phyloP scores from a whole-genome alignment of 768 basidiomycete genomes.

The Rossbeevera mucosa region DNA sequence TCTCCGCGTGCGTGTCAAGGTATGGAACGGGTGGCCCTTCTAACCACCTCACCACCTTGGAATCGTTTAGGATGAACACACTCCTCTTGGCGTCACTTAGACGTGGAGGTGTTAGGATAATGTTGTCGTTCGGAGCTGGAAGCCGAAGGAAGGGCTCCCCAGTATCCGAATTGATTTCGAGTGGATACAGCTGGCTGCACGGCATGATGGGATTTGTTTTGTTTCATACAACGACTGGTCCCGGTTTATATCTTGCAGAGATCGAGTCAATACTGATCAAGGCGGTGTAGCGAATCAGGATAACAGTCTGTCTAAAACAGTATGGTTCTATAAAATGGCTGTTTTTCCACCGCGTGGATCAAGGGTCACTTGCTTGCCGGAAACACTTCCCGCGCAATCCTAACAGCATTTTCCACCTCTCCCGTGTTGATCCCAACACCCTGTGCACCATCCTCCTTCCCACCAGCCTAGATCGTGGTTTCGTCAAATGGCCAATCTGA shows the following conservation, averaged over 20 bases:
- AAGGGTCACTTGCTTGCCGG: constrained; percentile 13
- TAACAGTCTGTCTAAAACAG: neutral
- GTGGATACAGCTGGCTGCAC: constrained; percentile 31
- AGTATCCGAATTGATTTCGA: constrained; percentile 38
- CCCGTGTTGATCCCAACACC: constrained; percentile 72
- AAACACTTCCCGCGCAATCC: constrained; percentile 46
- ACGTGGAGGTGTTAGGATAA: constrained; percentile 60
- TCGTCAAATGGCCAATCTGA: constrained; percentile 4
- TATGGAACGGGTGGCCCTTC: constrained; percentile 54
- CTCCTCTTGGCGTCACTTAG: constrained; percentile 36
- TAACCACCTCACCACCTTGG: constrained; percentile 41
- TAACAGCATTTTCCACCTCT: constrained; percentile 65
- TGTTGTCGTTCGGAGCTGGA: constrained; percentile 43
- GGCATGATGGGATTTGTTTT: constrained; percentile 14
- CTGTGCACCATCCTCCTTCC: constrained; percentile 89
- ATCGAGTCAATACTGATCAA: constrained; percentile 2
- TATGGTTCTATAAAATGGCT: neutral
- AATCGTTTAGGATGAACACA: constrained; percentile 47
- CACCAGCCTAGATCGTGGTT: constrained; percentile 65
- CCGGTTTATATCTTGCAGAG: neutral
- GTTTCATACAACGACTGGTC: neutral
- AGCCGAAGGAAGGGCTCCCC: constrained; percentile 57
- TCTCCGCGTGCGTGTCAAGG: constrained; percentile 35
- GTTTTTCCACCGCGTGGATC: neutral
- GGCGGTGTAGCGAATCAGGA: neutral